Evolutionary conservation across 331 rosid genomes (phyloP).

Genomic region (Dryas integrifolia): DNA sequence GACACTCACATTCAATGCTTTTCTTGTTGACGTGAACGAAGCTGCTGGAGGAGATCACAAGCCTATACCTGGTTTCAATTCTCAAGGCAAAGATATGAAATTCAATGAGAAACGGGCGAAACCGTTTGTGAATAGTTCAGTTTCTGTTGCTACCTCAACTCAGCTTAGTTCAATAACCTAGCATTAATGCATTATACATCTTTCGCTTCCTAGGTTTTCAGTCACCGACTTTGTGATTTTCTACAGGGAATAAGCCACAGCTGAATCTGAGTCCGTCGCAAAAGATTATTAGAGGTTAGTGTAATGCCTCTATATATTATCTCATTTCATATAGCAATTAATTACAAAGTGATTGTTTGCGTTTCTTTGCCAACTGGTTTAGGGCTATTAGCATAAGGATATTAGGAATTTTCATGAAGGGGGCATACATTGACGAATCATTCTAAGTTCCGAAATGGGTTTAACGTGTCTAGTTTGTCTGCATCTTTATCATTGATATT

Average conservation of each 20-base stretch:
- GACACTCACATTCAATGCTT: conserved; percentile 42
- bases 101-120: conserved; percentile 14
- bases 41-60: conserved; percentile 38
- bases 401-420: too few species aligned
- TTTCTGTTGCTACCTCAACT: background rate
- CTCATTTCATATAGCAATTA: background rate
- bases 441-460: too few species aligned
- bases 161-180: background rate
- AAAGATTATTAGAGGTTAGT: conserved; percentile 65
- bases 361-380: background rate
- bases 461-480: background rate
- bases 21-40: conserved; percentile 45
- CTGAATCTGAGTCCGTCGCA: conserved; percentile 69
- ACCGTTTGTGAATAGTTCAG: conserved; percentile 11
- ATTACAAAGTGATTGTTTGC: background rate
- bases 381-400: background rate
- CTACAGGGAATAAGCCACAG: conserved; percentile 23
- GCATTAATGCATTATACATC: background rate
- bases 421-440: too few species aligned
- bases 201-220: background rate
- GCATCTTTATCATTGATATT: background rate
- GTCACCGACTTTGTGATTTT: background rate
- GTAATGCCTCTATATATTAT: background rate
- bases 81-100: conserved; percentile 25
- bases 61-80: conserved; percentile 33